Percentiles rank a stretch among this genome's conserved stretches.
Evolutionary conservation across 192 early-diverging fungal genomes (phyloP).

Genomic region (Backusella australiensis): DNA sequence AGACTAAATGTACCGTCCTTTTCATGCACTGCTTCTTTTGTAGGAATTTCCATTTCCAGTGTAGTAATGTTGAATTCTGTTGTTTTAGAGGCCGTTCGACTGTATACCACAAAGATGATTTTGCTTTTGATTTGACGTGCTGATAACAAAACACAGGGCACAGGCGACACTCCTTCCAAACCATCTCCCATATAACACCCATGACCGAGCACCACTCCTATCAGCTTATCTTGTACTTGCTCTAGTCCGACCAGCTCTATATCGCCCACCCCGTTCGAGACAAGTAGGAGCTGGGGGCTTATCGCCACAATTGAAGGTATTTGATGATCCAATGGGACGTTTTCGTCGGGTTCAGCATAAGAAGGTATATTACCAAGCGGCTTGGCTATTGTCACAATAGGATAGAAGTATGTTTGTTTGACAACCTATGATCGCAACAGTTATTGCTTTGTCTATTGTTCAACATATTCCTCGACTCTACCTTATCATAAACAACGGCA

Average conservation of each 20-base stretch:
- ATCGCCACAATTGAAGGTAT: slow-evolving; percentile 36
- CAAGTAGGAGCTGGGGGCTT: slow-evolving; percentile 20
- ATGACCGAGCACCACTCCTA: neutral
- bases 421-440: neutral
- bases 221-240: slow-evolving; percentile 1
- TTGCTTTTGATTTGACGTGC: slow-evolving; percentile 26
- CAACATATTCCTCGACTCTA: slow-evolving; percentile 2
- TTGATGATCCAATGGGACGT: slow-evolving; percentile 12
- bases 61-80: slow-evolving; percentile 25
- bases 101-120: slow-evolving; percentile 24
- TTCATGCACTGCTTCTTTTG: neutral
- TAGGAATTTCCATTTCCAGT: slow-evolving; percentile 12
- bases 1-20: neutral
- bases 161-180: slow-evolving; percentile 27
- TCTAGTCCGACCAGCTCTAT: slow-evolving; percentile 29
- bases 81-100: neutral
- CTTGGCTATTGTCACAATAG: slow-evolving; percentile 2
- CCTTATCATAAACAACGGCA: slow-evolving; percentile 37
- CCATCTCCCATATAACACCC: slow-evolving; percentile 22
- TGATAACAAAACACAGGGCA: slow-evolving; percentile 34
- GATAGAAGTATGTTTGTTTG: neutral
- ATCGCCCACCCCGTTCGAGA: slow-evolving; percentile 34
- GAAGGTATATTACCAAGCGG: slow-evolving; percentile 21
- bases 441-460: neutral
- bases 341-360: slow-evolving; percentile 23